Conservation (phyloP, 2,329 filamentous ascomycete genomes). For the Parastagonospora nodorum region DNA sequence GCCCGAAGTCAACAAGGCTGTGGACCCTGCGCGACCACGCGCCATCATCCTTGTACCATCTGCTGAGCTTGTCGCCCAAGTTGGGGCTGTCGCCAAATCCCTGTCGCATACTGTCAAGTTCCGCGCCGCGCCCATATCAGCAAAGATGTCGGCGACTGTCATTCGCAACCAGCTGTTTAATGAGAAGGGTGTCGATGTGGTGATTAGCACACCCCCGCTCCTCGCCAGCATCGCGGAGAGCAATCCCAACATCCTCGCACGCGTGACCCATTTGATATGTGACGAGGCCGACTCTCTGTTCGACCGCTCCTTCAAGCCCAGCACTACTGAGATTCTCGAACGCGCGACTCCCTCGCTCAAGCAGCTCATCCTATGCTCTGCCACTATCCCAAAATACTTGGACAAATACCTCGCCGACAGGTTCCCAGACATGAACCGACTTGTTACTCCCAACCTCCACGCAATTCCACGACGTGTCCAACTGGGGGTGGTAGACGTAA, state of each 20-base stretch:
- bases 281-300: constrained; percentile 97
- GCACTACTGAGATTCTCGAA: constrained; percentile 82
- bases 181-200: constrained; percentile 78
- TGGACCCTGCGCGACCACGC: constrained; percentile 77
- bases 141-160: constrained; percentile 73
- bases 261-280: constrained; percentile 83
- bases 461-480: constrained; percentile 94
- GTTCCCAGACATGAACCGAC: constrained; percentile 81
- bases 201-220: constrained; percentile 88
- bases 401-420: constrained; percentile 81
- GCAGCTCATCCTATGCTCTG: constrained; percentile 90
- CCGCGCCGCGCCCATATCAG: constrained; percentile 80
- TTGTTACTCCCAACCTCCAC: constrained; percentile 94
- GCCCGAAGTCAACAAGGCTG: constrained; percentile 61
- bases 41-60: constrained; percentile 90
- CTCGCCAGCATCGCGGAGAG: constrained; percentile 85
- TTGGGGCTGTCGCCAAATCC: constrained; percentile 78
- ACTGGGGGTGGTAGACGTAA: constrained; percentile 88
- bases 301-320: constrained; percentile 87
- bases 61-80: constrained; percentile 87
- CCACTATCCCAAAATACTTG: constrained; percentile 88
- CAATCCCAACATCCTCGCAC: constrained; percentile 90
- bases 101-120: constrained; percentile 87
- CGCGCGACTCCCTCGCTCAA: constrained; percentile 79
- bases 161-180: constrained; percentile 87